Base-by-base conservation (phyloP, 176 grass and related monocot genomes). In the Lolium rigidum region DNA sequence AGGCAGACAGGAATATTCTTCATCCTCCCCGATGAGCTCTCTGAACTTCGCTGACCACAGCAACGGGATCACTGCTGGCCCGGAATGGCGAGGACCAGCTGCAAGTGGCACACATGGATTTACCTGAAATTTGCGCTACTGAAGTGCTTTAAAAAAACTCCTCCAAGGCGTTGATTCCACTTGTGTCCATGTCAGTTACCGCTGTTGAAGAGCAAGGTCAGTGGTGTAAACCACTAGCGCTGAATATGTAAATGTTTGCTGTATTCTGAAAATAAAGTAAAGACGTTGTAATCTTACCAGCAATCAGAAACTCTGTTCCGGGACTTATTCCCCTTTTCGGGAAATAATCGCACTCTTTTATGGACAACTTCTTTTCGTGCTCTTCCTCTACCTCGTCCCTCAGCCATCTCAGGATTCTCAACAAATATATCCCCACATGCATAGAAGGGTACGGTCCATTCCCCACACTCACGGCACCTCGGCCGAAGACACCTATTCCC, bases 1-100 rank as follows among this genome's bases (percentile, higher is more conserved):
- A n/a, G n/a, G n/a, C n/a, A n/a, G 91, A 87, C 31, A 98, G 73
- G 67, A 87, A 93, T 41, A 98, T 92, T 22, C 85, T 93, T n/a
- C n/a, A 37, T 98, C 87, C 0, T 90, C 79, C 9, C 93, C 93
- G 8, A 98, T 95, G 46, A 83, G 78, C 0, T 93, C 83, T 0
- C 60, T 85, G 76, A 95, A 95, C 24, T 90, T 84, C 0, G 95
- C 83, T 24, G 85, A 69, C 15, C 39, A 74, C 46, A 95, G 83
- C 91, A 95, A 95, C 59, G 90, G 87, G 10, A 90, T 89, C 62
- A 98, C 93, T 0, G 44, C 50, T 0, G 84, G 83, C 3, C 95
- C 91, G 95, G 95, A 75, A 95, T 95, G 22, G 95, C 80, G 7
- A 95, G 71, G 66, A 84, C 41, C 62, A 98, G 83, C 95, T 93